phyloP scores from a whole-genome alignment of 441 rosid genomes.

The Adansonia gregorii region DNA sequence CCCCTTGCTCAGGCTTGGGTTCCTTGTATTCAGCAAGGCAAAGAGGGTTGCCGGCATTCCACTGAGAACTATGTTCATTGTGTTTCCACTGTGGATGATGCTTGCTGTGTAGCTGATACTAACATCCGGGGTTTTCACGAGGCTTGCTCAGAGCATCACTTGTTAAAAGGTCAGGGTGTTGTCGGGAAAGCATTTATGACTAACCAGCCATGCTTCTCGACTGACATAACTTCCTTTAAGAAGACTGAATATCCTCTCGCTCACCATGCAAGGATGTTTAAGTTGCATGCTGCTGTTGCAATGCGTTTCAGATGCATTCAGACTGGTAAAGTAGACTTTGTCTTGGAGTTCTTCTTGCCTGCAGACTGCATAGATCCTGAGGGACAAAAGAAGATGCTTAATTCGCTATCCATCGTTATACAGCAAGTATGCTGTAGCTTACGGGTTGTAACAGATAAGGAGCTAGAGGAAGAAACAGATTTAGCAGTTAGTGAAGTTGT shows the following conservation, averaged over 20 bases:
- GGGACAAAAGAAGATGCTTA: slow-evolving; percentile 69
- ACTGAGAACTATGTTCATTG: slow-evolving; percentile 67
- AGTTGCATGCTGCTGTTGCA: slow-evolving; percentile 79
- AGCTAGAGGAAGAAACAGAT: slow-evolving; percentile 59
- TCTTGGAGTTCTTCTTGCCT: slow-evolving; percentile 91
- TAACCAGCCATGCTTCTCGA: slow-evolving; percentile 80
- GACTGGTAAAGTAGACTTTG: slow-evolving; percentile 70
- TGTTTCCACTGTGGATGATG: slow-evolving; percentile 78
- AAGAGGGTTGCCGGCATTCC: slow-evolving; percentile 79
- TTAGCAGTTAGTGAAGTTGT: slow-evolving; percentile 41
- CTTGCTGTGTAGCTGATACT: slow-evolving; percentile 67
- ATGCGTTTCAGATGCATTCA: slow-evolving; percentile 73
- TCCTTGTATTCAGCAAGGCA: slow-evolving; percentile 72
- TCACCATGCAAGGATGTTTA: slow-evolving; percentile 84
- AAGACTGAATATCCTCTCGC: slow-evolving; percentile 86
- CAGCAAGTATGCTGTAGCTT: slow-evolving; percentile 67
- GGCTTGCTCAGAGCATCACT: slow-evolving; percentile 92
- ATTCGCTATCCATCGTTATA: slow-evolving; percentile 64
- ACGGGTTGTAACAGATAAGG: slow-evolving; percentile 74
- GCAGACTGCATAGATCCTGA: slow-evolving; percentile 57
- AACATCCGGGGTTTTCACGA: slow-evolving; percentile 62
- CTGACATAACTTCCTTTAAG: slow-evolving; percentile 58
- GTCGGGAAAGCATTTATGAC: slow-evolving; percentile 83
- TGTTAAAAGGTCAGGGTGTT: slow-evolving; percentile 89
- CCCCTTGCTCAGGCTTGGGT: slow-evolving; percentile 92